Evolutionary conservation across 2,329 filamentous ascomycete genomes (phyloP).

Genomic region (Leptodontidium sp.): DNA sequence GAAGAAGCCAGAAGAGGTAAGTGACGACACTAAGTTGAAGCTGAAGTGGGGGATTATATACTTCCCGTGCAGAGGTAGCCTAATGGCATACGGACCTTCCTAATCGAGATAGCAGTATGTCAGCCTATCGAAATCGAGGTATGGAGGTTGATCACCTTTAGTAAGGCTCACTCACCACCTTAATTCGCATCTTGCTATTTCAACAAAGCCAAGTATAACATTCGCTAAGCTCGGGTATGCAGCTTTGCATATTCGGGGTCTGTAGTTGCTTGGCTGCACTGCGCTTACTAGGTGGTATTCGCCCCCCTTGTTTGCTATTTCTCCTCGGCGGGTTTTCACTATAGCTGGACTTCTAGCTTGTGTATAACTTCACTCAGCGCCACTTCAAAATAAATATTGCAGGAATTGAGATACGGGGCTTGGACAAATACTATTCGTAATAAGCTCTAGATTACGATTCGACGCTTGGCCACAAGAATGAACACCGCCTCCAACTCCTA

Average conservation of each 20-base stretch:
- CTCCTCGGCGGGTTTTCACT: background rate
- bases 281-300: background rate
- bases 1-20: background rate
- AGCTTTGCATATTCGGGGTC: background rate
- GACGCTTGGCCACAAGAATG: background rate
- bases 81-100: background rate
- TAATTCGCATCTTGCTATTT: background rate
- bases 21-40: background rate
- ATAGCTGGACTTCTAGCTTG: background rate
- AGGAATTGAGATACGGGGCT: background rate
- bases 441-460: background rate
- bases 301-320: background rate
- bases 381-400: background rate
- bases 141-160: background rate
- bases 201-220: background rate
- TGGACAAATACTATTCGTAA: background rate
- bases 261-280: background rate
- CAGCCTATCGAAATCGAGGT: background rate
- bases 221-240: background rate
- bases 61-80: too few relatives aligned
- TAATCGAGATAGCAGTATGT: background rate
- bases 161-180: slow-evolving; percentile 1
- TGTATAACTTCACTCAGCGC: background rate
- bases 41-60: background rate
- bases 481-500: slow-evolving; percentile 22